These are phyloP conservation scores for Penicillium brevicompactum DNA, from an alignment of 2,329 filamentous ascomycete species.

Conservation along the genomic window DNA sequence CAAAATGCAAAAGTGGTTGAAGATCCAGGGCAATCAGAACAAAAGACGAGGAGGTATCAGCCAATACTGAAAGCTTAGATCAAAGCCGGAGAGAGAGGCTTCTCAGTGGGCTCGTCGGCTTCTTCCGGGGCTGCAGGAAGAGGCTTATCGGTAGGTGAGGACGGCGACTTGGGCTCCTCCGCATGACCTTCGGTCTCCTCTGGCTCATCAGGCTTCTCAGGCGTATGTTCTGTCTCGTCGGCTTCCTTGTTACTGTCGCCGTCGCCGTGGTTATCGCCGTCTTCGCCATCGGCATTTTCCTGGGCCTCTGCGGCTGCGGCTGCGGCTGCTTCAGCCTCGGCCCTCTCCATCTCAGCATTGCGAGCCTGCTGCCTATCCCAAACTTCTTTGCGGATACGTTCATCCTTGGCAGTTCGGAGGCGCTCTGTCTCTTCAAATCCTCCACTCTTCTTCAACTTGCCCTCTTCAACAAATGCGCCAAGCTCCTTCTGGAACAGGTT, in stretches of 20 bases:
- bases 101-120: neutral
- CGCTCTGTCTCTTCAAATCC: constrained; percentile 94
- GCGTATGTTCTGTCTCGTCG: neutral
- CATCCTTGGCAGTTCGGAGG: constrained; percentile 80
- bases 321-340: constrained; percentile 31
- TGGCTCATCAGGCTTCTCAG: neutral
- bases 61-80: neutral
- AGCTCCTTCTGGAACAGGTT: constrained; percentile 87
- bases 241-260: neutral
- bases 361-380: constrained; percentile 57
- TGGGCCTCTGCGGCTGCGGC: constrained; percentile 22
- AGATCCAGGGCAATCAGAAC: no score
- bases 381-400: constrained; percentile 77
- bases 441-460: constrained; percentile 92
- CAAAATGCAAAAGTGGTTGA: no score
- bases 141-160: neutral
- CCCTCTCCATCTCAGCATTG: constrained; percentile 52
- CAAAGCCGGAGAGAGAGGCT: neutral
- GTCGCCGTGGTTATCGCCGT: neutral
- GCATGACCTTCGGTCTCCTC: constrained; percentile 1
- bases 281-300: constrained; percentile 9
- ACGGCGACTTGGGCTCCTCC: constrained; percentile 7
- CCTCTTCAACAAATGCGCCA: constrained; percentile 80
- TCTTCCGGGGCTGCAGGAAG: neutral
- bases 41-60: neutral